phyloP scores from a whole-genome alignment of 106 monocot species.

The Dendrobium officinale region DNA sequence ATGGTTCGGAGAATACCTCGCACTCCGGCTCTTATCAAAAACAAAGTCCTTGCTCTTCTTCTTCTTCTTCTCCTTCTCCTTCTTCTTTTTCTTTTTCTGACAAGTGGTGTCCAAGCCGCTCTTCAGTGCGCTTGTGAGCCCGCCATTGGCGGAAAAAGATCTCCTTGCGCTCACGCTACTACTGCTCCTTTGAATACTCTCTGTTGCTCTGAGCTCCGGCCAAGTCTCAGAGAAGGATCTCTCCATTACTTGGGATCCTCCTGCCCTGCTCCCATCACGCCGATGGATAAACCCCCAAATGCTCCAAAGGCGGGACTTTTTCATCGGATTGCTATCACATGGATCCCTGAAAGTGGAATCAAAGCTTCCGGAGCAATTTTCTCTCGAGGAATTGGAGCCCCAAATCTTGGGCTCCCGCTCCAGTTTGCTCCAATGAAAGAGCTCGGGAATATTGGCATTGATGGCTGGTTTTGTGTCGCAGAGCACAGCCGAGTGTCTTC shows the following conservation, averaged over 20 bases:
- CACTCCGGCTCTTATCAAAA: slow-evolving; percentile 66
- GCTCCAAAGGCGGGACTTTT: slow-evolving; percentile 68
- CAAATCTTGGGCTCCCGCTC: not conserved
- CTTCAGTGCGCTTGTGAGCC: slow-evolving; percentile 29
- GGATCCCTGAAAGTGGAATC: slow-evolving; percentile 34
- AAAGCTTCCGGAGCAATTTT: slow-evolving; percentile 44
- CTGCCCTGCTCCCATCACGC: slow-evolving; percentile 9
- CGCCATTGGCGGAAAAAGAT: slow-evolving; percentile 31
- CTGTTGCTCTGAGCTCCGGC: slow-evolving; percentile 30
- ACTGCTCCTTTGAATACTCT: slow-evolving; percentile 42
- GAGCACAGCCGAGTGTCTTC: slow-evolving; percentile 21
- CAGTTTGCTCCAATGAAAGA: not conserved
- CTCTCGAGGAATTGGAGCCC: not conserved
- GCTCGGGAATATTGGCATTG: not conserved
- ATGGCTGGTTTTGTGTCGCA: not conserved
- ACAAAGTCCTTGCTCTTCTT: slow-evolving; percentile 13
- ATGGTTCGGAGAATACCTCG: slow-evolving; percentile 57
- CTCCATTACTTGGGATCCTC: slow-evolving; percentile 24
- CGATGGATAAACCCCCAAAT: slow-evolving; percentile 74
- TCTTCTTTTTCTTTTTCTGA: slow-evolving; percentile 34
- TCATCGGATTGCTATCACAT: slow-evolving; percentile 6
- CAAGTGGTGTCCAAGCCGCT: slow-evolving; percentile 31
- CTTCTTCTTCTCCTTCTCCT: not conserved
- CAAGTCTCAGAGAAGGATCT: slow-evolving; percentile 46
- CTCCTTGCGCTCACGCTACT: slow-evolving; percentile 63